Base-by-base conservation (phyloP, 2,329 filamentous ascomycete species). In the Dactylonectria estremocensis region DNA sequence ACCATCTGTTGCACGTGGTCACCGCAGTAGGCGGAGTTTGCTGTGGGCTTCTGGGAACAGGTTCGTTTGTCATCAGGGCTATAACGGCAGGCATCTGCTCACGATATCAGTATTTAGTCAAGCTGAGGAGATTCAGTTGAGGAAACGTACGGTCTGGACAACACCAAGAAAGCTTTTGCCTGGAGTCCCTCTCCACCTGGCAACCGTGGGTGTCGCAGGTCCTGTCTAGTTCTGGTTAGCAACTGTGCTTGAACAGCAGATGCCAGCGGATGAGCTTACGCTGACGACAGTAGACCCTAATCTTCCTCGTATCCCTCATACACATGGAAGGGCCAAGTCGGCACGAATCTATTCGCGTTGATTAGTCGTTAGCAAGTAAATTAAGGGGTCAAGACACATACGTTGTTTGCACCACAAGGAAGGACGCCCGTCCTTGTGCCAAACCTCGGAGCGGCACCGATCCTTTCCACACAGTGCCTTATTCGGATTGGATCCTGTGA, bases 361-460 rank as follows among this genome's bases (percentile, higher is more conserved):
- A 28, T 9, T 31, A 2, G 22, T n/a, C 24, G 22, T 35, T 16
- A 3, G 28, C 22, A 1, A 7, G 3, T 10, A 10, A 43, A 33
- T 16, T 10, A 48, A 16, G 20, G 2, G 24, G 24, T 7, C 14
- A 31, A 33, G 3, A 18, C 22, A 63, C 60, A 56, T n/a, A 63
- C 60, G 60, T 13, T 22, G 10, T 20, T 56, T 43, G 24, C 60
- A 63, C 52, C 53, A 63, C 7, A n/a, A 22, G 24, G 60, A 63
- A 22, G 33, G 31, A 22, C 49, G 22, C 5, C 22, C 53, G n/a
- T 33, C 33, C 18, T 11, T 16, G 22, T 45, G 45, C 16, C 24
- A 33, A 10, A 20, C 43, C 5, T 37, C 52, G 6, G 14, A 50
- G 22, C 11, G 31, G 13, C 60, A 63, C 0, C 18, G 33, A 16